These are phyloP conservation scores for Microthyrium microscopicum DNA, from an alignment of 2,329 filamentous ascomycete genomes.

Conservation along the genomic window DNA sequence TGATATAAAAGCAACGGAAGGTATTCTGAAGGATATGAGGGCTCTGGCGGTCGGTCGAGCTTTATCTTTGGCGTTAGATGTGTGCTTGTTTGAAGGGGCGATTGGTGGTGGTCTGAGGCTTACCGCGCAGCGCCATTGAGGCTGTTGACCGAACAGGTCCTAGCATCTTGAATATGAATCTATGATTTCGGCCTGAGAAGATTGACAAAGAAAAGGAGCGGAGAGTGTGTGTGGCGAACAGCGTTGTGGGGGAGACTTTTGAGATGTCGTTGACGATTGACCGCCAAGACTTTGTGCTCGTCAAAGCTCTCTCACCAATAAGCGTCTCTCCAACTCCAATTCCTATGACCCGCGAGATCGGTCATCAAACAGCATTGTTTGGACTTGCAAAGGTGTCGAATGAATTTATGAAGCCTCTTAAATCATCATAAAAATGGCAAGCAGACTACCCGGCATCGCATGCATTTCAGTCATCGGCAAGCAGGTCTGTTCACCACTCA, in stretches of 20 bases:
- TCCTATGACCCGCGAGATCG: too few species aligned
- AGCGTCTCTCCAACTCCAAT: too few species aligned
- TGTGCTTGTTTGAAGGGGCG: background rate
- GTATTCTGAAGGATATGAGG: constrained; percentile 46
- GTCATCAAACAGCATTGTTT: too few species aligned
- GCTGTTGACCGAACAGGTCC: constrained; percentile 33
- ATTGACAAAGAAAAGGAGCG: constrained; percentile 14
- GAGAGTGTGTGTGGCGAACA: constrained; percentile 19
- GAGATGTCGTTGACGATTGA: constrained; percentile 2
- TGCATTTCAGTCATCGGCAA: constrained; percentile 90
- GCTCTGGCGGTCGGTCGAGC: constrained; percentile 50
- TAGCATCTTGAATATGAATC: constrained; percentile 30
- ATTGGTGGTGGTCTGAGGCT: constrained; percentile 11
- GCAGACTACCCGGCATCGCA: constrained; percentile 56
- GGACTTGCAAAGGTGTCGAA: background rate
- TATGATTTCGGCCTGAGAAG: background rate
- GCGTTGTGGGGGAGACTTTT: constrained; percentile 9
- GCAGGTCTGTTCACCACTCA: constrained; percentile 42
- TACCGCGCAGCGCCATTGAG: constrained; percentile 39
- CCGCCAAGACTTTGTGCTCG: too few species aligned
- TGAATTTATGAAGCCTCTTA: background rate
- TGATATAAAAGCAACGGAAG: constrained; percentile 45
- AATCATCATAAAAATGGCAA: constrained; percentile 21
- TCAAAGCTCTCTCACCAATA: too few species aligned
- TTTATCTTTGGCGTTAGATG: constrained; percentile 19